A percentile compares a stretch with the other conserved stretches of the same genome.
Evolutionary conservation across 2,329 filamentous ascomycete genomes (phyloP).

Genomic region (Fusarium begoniae): DNA sequence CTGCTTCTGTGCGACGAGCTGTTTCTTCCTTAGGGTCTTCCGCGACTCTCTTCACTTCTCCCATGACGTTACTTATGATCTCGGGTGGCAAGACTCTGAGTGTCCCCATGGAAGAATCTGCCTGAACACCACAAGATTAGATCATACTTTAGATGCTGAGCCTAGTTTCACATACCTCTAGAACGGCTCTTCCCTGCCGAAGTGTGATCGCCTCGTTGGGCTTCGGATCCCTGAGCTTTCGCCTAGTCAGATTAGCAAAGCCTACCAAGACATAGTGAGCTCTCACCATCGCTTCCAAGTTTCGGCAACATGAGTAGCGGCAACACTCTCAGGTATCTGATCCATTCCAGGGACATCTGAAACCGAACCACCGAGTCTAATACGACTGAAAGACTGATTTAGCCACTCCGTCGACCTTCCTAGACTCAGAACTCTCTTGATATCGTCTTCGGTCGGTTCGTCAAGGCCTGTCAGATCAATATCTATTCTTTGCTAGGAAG

Average conservation of each 20-base stretch:
- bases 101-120: neutral
- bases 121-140: neutral
- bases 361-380: rapidly evolving
- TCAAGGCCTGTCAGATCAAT: neutral
- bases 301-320: neutral
- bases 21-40: rapidly evolving
- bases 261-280: rapidly evolving
- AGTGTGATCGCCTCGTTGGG: neutral
- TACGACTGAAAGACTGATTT: neutral
- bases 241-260: neutral
- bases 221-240: neutral
- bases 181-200: neutral
- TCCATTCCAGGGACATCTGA: neutral
- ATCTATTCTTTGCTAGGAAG: rapidly evolving
- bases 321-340: neutral
- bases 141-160: neutral
- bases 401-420: neutral
- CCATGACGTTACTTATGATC: neutral
- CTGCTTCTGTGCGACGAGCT: neutral
- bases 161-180: neutral
- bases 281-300: neutral
- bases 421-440: rapidly evolving
- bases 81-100: rapidly evolving
- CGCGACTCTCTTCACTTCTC: neutral
- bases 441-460: neutral